A percentile compares a stretch with the other conserved stretches of the same genome.
phyloP scores from a whole-genome alignment of 345 rosid genomes.

The Trapa incisa region DNA sequence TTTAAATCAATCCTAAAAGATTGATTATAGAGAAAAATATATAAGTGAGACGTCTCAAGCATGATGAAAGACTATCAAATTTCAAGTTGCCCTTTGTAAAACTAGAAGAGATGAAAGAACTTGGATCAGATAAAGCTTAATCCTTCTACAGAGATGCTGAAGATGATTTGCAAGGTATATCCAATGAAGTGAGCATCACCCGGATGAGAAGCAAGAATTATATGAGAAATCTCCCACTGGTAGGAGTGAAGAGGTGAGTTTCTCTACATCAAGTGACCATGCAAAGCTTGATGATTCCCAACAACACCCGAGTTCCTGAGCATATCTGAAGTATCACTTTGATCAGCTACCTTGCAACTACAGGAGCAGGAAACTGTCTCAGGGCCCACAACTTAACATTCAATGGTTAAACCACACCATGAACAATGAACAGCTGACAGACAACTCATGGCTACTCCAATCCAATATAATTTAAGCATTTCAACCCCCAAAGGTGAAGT shows the following conservation, averaged over 20 bases:
- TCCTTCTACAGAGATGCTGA: too few relatives aligned
- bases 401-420: neutral
- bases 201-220: too few relatives aligned
- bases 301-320: neutral
- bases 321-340: too few relatives aligned
- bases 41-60: neutral
- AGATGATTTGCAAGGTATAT: too few relatives aligned
- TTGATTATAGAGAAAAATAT: neutral
- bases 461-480: neutral
- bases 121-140: neutral
- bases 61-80: too few relatives aligned
- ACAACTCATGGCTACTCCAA: neutral
- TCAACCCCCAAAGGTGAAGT: neutral
- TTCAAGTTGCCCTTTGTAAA: neutral
- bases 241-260: neutral
- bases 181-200: too few relatives aligned
- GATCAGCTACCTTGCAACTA: too few relatives aligned
- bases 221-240: too few relatives aligned
- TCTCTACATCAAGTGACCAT: neutral
- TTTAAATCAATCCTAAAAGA: neutral
- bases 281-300: neutral
- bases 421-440: neutral
- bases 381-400: too few relatives aligned
- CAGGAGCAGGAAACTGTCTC: too few relatives aligned
- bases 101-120: neutral